Percentiles rank a stretch among this genome's conserved stretches.
Conservation (phyloP, 2,329 filamentous ascomycete species). For the Byssothecium circinans region DNA sequence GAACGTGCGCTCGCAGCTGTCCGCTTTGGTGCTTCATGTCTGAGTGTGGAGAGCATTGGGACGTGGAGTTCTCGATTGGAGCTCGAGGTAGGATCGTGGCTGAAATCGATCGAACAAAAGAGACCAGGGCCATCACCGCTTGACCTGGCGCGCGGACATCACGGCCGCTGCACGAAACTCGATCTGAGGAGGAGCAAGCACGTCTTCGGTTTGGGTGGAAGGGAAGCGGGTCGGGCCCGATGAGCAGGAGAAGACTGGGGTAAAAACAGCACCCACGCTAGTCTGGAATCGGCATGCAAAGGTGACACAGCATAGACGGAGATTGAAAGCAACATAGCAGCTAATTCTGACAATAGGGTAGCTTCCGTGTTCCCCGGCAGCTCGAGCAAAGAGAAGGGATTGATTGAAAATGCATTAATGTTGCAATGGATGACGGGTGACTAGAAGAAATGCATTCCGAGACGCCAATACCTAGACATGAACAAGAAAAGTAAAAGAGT, state of each 20-base stretch:
- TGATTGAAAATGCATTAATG: constrained; percentile 3
- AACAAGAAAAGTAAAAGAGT: constrained; percentile 31
- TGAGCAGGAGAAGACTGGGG: not conserved
- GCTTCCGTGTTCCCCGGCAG: constrained; percentile 13
- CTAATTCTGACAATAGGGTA: not conserved
- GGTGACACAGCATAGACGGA: constrained; percentile 1
- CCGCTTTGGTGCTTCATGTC: constrained; percentile 6
- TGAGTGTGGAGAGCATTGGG: constrained; percentile 14
- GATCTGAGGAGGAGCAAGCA: constrained; percentile 20
- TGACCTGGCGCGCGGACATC: constrained; percentile 26
- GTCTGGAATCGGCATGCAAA: not conserved
- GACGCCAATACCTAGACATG: constrained; percentile 28
- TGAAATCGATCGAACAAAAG: constrained; percentile 20
- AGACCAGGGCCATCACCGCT: constrained; percentile 19
- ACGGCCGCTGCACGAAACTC: constrained; percentile 19
- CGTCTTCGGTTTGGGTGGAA: constrained; percentile 19
- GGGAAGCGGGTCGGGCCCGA: constrained; percentile 5
- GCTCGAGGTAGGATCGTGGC: constrained; percentile 26
- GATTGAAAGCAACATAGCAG: not conserved
- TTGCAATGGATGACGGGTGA: not conserved
- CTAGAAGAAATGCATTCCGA: constrained; percentile 24
- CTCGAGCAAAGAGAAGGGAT: constrained; percentile 14
- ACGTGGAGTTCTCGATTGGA: constrained; percentile 20
- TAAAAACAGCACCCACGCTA: not conserved
- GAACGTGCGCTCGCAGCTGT: constrained; percentile 27